Percentiles rank a stretch among this genome's conserved stretches.
phyloP scores from a whole-genome alignment of 108 stramenopile genomes.

The Conticribra guillardii region DNA sequence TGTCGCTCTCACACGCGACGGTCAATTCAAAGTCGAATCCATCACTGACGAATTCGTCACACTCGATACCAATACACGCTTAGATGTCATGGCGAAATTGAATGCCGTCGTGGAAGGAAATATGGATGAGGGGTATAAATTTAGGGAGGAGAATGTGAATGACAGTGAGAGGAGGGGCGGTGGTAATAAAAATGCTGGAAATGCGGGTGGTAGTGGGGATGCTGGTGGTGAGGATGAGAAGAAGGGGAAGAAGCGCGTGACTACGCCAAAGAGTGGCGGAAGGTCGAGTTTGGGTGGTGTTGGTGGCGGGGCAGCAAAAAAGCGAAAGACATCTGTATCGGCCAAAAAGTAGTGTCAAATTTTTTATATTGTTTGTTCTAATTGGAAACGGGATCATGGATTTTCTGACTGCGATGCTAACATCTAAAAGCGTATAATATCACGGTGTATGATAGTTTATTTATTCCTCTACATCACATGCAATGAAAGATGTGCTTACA shows the following conservation, averaged over 20 bases:
- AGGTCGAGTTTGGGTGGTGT: too few species aligned
- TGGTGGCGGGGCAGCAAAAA: conserved; percentile 17
- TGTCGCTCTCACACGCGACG: conserved; percentile 47
- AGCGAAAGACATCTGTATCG: conserved; percentile 7
- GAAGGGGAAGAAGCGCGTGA: conserved; percentile 17
- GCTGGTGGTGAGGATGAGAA: conserved; percentile 1
- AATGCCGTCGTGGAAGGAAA: conserved; percentile 68
- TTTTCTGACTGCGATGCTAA: too few species aligned
- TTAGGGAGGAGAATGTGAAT: conserved; percentile 63
- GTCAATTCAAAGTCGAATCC: conserved; percentile 64
- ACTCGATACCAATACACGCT: conserved; percentile 48
- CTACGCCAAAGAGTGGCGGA: not conserved
- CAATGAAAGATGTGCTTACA: too few species aligned
- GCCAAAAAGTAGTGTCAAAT: not conserved
- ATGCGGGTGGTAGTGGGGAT: conserved; percentile 10
- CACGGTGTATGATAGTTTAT: too few species aligned
- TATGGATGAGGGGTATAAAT: conserved; percentile 60
- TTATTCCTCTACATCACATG: too few species aligned
- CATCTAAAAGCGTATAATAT: too few species aligned
- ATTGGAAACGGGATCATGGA: too few species aligned
- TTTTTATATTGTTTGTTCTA: too few species aligned
- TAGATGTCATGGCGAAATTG: conserved; percentile 71
- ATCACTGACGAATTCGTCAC: conserved; percentile 82
- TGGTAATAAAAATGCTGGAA: not conserved
- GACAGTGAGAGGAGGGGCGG: conserved; percentile 1